phyloP scores from a whole-genome alignment of 2,329 filamentous ascomycete genomes.

The Calonectria pseudoturangicola region DNA sequence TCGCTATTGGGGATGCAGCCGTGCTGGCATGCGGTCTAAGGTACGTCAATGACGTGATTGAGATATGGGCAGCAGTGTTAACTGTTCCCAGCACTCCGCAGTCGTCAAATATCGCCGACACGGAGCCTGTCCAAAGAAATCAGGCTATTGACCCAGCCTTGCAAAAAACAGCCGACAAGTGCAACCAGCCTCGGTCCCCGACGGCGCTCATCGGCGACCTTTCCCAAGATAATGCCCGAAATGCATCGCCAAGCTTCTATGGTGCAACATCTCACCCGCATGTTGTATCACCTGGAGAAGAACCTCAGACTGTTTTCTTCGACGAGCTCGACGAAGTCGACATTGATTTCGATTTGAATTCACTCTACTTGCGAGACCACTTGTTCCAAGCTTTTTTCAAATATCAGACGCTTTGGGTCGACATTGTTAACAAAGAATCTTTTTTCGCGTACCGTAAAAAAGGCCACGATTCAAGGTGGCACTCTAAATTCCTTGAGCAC shows the following conservation, averaged over 20 bases:
- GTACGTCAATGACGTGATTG: too few species aligned
- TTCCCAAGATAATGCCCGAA: not conserved
- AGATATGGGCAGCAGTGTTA: too few species aligned
- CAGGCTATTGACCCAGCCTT: too few species aligned
- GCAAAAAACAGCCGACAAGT: too few species aligned
- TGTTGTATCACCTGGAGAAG: slow-evolving; percentile 32
- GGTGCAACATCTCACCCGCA: slow-evolving; percentile 39
- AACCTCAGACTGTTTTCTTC: not conserved
- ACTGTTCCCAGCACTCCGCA: too few species aligned
- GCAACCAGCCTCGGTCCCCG: too few species aligned
- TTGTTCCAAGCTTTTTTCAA: slow-evolving; percentile 37
- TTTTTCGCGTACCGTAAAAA: slow-evolving; percentile 24
- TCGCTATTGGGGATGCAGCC: too few species aligned
- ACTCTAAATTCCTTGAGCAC: slow-evolving; percentile 41
- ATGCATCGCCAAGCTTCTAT: slow-evolving; percentile 33
- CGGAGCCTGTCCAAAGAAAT: too few species aligned
- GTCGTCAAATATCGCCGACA: too few species aligned
- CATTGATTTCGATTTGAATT: slow-evolving; percentile 35
- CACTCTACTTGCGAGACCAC: slow-evolving; percentile 27
- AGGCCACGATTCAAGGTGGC: slow-evolving; percentile 26
- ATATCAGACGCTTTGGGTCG: slow-evolving; percentile 42
- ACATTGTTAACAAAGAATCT: slow-evolving; percentile 33
- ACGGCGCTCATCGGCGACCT: not conserved
- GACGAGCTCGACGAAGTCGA: slow-evolving; percentile 31
- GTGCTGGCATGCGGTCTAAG: too few species aligned